A percentile compares a stretch with the other conserved stretches of the same genome.
Conservation (phyloP, 208 protist species). For the Porcisia deanei region DNA sequence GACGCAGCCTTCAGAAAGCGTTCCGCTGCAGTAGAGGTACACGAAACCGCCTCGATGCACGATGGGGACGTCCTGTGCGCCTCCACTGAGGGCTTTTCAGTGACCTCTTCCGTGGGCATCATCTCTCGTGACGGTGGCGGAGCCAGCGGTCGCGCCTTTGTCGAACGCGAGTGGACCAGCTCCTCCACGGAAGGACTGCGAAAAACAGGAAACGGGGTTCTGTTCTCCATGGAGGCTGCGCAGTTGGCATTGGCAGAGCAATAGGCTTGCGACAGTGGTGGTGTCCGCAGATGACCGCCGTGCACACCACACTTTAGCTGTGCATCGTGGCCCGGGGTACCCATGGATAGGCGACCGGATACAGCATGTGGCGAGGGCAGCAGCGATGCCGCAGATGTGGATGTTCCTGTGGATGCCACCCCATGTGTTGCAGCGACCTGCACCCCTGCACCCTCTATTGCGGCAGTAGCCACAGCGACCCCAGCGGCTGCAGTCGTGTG, state of each 20-base stretch:
- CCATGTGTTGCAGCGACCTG: not conserved
- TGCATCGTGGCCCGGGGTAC: too few relatives aligned
- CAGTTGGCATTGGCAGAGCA: not conserved
- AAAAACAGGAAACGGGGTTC: constrained; percentile 6
- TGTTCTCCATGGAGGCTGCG: not conserved
- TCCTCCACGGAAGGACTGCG: constrained; percentile 14
- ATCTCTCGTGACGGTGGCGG: not conserved
- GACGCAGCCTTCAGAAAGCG: constrained; percentile 22
- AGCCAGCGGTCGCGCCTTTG: not conserved
- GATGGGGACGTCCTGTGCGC: not conserved
- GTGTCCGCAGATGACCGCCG: not conserved
- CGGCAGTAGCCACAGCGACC: not conserved
- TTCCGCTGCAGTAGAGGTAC: constrained; percentile 5
- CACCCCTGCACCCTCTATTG: not conserved
- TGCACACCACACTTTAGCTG: not conserved
- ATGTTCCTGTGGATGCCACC: not conserved
- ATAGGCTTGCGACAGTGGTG: not conserved
- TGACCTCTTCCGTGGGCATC: not conserved
- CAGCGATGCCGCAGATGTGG: not conserved
- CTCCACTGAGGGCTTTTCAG: not conserved
- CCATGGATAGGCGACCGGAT: not conserved
- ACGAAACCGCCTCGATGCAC: not conserved
- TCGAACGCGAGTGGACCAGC: not conserved
- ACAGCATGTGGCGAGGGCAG: not conserved
- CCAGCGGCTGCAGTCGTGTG: constrained; percentile 2